Percentiles rank a stretch among this genome's conserved stretches.
Conservation (phyloP, 2,329 filamentous ascomycete genomes). For the Didymella sp. region DNA sequence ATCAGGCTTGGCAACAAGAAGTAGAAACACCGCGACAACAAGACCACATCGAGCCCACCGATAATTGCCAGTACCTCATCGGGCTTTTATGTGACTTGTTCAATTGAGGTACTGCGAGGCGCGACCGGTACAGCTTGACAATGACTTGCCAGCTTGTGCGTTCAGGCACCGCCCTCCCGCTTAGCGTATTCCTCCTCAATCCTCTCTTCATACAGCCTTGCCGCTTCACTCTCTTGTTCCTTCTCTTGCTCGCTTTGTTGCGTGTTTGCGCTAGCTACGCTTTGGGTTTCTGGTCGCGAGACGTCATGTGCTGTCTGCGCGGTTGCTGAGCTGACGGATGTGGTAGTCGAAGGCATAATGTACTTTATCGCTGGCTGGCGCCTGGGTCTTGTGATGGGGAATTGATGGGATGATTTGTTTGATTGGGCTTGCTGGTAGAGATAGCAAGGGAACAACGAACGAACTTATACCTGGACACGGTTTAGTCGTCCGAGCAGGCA, state of each 20-base stretch:
- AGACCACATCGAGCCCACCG: neutral
- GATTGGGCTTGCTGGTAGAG: neutral
- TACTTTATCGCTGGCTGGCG: neutral
- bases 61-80: neutral
- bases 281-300: constrained; percentile 33
- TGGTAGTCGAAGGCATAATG: constrained; percentile 1
- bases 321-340: constrained; percentile 25
- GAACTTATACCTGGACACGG: neutral
- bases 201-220: constrained; percentile 46
- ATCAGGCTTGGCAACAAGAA: neutral
- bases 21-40: too few relatives aligned
- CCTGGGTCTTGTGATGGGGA: neutral
- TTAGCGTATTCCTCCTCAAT: constrained; percentile 53
- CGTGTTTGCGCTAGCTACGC: constrained; percentile 31
- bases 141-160: too few relatives aligned
- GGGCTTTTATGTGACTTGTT: neutral
- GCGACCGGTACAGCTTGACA: neutral
- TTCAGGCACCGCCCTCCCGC: constrained; percentile 47
- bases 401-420: neutral
- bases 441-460: neutral
- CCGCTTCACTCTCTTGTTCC: constrained; percentile 40
- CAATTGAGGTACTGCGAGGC: neutral
- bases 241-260: constrained; percentile 30
- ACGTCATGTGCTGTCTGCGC: constrained; percentile 37
- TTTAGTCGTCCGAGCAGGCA: neutral